A percentile compares a stretch with the other conserved stretches of the same genome.
These are phyloP conservation scores for Skeletonema tropicum DNA, from an alignment of 108 stramenopile genomes.

Conservation along the genomic window DNA sequence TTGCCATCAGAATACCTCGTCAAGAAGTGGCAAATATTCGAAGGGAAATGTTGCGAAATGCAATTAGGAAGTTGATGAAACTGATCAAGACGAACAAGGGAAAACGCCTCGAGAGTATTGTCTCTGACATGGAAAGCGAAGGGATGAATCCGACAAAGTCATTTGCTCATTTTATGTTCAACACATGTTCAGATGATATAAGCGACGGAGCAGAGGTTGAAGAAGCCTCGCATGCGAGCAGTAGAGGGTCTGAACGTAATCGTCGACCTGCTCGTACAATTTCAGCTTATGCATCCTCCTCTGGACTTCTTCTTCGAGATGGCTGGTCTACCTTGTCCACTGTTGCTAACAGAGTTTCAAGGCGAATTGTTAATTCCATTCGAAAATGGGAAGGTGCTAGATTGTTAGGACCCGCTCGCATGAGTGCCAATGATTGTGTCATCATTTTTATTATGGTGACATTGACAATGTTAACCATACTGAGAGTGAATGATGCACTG, in stretches of 20 bases:
- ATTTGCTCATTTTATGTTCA: background rate
- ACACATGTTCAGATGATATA: background rate
- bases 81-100: background rate
- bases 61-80: constrained; percentile 19
- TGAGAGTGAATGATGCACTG: background rate
- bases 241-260: background rate
- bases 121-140: background rate
- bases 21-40: constrained; percentile 1
- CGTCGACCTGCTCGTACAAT: background rate
- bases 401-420: constrained; percentile 7
- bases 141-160: background rate
- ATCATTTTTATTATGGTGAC: background rate
- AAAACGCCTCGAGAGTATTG: background rate
- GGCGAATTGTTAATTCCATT: constrained; percentile 2
- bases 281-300: too few relatives aligned
- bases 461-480: constrained; percentile 2
- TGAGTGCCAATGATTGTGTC: background rate
- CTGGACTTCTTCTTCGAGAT: background rate
- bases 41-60: constrained; percentile 3
- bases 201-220: background rate
- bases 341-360: background rate
- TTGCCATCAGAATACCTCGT: constrained; percentile 14
- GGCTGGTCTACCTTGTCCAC: background rate
- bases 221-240: background rate
- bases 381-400: constrained; percentile 21